Evolutionary conservation across 1,284 basidiomycete genomes (phyloP).

Genomic region (Neotropicomus parvogracilis): DNA sequence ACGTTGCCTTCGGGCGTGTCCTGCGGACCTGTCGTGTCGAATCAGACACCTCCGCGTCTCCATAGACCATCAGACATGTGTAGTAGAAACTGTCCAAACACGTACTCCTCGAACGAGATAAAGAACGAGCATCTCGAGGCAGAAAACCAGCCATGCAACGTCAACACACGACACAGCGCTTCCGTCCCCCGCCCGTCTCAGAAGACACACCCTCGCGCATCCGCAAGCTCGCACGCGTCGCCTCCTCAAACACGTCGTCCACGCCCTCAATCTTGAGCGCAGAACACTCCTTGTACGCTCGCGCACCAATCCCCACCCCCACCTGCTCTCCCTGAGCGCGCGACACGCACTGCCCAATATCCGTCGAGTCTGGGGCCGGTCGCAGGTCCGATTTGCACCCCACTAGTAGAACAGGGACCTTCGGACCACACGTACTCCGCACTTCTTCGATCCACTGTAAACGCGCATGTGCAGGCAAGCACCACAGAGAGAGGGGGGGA

Average conservation of each 20-base stretch:
- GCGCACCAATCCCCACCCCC: constrained; percentile 78
- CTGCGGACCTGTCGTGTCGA: no score
- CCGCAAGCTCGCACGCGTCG: constrained; percentile 90
- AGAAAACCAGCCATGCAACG: neutral
- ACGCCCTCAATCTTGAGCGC: constrained; percentile 90
- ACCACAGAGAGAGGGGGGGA: no score
- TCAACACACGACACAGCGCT: constrained; percentile 61
- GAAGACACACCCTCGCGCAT: constrained; percentile 79
- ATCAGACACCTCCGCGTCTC: no score
- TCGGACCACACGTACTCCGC: constrained; percentile 82
- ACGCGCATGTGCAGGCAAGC: neutral
- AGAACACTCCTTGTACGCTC: constrained; percentile 91
- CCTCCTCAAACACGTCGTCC: constrained; percentile 93
- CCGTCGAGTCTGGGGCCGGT: constrained; percentile 46
- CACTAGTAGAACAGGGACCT: constrained; percentile 79
- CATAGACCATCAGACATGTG: no score
- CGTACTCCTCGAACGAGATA: no score
- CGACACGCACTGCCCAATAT: constrained; percentile 54
- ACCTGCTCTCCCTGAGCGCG: constrained; percentile 75
- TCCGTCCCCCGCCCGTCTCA: constrained; percentile 45
- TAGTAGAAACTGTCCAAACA: no score
- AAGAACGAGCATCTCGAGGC: neutral
- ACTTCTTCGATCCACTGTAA: constrained; percentile 95
- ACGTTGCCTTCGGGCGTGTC: no score
- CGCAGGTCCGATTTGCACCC: constrained; percentile 87